Evolutionary conservation across 345 rosid species (phyloP).

Genomic region (Sonneratia alba): DNA sequence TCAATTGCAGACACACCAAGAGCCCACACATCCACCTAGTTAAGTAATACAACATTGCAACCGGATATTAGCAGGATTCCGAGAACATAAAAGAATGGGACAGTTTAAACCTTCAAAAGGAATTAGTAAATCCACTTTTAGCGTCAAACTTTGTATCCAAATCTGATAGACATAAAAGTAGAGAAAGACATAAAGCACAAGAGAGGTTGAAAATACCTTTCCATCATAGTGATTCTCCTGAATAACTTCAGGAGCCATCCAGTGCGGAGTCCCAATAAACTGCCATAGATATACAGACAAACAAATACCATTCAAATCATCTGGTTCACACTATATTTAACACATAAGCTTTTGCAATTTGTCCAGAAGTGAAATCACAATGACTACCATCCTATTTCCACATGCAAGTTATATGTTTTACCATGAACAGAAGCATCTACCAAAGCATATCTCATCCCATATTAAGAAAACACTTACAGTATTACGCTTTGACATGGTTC

Average conservation of each 20-base stretch:
- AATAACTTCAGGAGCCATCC: conserved; percentile 99
- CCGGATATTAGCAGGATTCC: neutral
- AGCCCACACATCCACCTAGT: conserved; percentile 99
- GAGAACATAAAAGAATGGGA: neutral
- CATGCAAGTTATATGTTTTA: neutral
- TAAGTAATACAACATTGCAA: conserved; percentile 6
- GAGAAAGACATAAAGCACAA: neutral
- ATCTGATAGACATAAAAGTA: neutral
- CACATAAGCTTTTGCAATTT: neutral
- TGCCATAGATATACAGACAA: conserved; percentile 14
- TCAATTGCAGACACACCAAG: conserved; percentile 99
- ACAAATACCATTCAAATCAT: neutral
- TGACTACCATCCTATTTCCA: neutral
- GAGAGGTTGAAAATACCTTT: conserved; percentile 44
- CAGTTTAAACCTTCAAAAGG: too few relatives aligned
- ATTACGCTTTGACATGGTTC: conserved; percentile 98
- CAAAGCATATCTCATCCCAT: neutral
- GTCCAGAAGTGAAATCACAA: neutral
- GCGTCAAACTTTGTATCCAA: neutral
- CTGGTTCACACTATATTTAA: neutral
- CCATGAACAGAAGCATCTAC: neutral
- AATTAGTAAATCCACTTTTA: neutral
- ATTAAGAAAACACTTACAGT: conserved; percentile 37
- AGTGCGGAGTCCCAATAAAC: conserved; percentile 99
- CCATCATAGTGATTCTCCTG: conserved; percentile 99